These are phyloP conservation scores for Bocquillonia castaneifolia DNA, from an alignment of 441 rosid species.

Conservation along the genomic window DNA sequence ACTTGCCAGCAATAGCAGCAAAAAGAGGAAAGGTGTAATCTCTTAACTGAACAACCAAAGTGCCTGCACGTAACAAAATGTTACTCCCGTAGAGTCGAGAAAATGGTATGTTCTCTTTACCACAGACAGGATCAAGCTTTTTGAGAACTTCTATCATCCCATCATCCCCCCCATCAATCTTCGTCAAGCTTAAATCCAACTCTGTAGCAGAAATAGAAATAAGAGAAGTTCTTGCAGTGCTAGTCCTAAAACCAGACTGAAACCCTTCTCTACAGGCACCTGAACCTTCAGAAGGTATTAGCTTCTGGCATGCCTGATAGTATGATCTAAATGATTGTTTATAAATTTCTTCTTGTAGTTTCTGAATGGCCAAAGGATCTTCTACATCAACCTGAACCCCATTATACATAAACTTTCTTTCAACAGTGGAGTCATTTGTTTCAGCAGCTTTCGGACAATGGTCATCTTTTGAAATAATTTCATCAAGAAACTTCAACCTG, in stretches of 20 bases:
- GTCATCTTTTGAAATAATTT: constrained; percentile 43
- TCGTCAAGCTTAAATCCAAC: constrained; percentile 74
- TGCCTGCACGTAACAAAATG: constrained; percentile 54
- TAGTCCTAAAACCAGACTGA: constrained; percentile 90
- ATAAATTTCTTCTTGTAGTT: constrained; percentile 70
- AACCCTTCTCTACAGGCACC: constrained; percentile 83
- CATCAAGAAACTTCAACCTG: constrained; percentile 82
- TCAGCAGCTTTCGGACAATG: constrained; percentile 52
- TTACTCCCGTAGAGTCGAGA: constrained; percentile 89
- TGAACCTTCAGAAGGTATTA: constrained; percentile 69
- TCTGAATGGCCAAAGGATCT: constrained; percentile 52
- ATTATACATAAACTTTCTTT: constrained; percentile 46
- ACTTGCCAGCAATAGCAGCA: constrained; percentile 74
- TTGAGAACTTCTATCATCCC: constrained; percentile 86
- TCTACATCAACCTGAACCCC: constrained; percentile 63
- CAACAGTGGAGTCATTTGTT: constrained; percentile 44
- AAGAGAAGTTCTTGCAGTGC: constrained; percentile 72
- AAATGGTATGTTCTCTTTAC: constrained; percentile 80
- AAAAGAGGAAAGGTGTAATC: constrained; percentile 85
- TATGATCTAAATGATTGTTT: constrained; percentile 74
- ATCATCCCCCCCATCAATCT: constrained; percentile 80
- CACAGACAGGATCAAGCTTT: constrained; percentile 86
- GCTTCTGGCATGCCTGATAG: constrained; percentile 83
- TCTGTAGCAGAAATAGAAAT: constrained; percentile 82
- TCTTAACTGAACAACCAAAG: constrained; percentile 65